Evolutionary conservation across 192 early-diverging fungal species (phyloP).

Genomic region (Mortierella claussenii): DNA sequence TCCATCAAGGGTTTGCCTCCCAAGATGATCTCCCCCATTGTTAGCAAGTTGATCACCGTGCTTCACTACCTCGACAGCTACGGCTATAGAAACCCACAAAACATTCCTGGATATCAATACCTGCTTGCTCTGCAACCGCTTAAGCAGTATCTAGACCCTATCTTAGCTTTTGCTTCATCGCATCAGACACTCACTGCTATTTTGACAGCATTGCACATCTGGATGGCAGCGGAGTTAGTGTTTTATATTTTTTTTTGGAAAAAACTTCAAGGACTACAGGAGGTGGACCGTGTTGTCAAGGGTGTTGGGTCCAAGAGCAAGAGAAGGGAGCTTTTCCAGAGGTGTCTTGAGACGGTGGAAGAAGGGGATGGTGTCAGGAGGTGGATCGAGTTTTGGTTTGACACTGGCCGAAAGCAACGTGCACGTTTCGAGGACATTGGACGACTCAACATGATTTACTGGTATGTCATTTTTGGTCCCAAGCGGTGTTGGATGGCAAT

Average conservation of each 20-base stretch:
- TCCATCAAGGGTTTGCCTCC: background rate
- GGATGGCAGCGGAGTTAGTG: slow-evolving; percentile 36
- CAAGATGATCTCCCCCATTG: background rate
- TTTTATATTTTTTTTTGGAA: slow-evolving; percentile 41
- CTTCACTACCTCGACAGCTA: slow-evolving; percentile 13
- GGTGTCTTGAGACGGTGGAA: slow-evolving; percentile 30
- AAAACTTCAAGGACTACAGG: slow-evolving; percentile 9
- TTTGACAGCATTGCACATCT: slow-evolving; percentile 19
- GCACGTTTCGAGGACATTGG: slow-evolving; percentile 30
- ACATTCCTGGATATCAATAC: slow-evolving; percentile 22
- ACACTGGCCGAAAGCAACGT: slow-evolving; percentile 33
- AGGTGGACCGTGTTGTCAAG: slow-evolving; percentile 21
- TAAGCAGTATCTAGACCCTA: slow-evolving; percentile 4
- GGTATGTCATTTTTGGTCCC: slow-evolving; percentile 23
- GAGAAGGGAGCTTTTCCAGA: slow-evolving; percentile 30
- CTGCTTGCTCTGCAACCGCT: slow-evolving; percentile 13
- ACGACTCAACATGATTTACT: slow-evolving; percentile 39
- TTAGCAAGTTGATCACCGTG: background rate
- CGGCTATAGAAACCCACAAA: slow-evolving; percentile 11
- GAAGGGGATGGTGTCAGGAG: slow-evolving; percentile 21
- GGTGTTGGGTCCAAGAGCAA: slow-evolving; percentile 14
- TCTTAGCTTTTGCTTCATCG: slow-evolving; percentile 21
- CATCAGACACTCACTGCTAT: slow-evolving; percentile 26
- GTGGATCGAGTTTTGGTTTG: slow-evolving; percentile 49
- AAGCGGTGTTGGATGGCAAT: too few relatives aligned